phyloP scores from a whole-genome alignment of 495 filamentous ascomycete species.

The Aspergillus affinis region DNA sequence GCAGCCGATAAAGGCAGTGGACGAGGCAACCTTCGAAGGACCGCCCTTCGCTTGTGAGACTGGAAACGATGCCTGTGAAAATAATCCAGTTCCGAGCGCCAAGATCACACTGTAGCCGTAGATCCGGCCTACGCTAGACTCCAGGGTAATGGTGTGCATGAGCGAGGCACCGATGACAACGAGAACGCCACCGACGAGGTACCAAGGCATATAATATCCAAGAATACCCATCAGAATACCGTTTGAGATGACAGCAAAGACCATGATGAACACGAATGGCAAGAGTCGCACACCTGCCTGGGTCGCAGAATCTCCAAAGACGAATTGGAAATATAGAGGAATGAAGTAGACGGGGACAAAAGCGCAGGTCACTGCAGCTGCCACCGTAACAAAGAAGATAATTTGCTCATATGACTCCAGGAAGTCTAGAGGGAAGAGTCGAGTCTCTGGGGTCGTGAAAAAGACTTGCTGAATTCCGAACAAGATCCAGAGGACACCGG shows the following conservation, averaged over 20 bases:
- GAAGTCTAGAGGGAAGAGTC: too few species aligned
- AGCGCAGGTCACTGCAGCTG: too few species aligned
- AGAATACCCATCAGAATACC: conserved; percentile 51
- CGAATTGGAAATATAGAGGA: conserved; percentile 63
- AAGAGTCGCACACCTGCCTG: conserved; percentile 55
- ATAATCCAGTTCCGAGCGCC: not conserved
- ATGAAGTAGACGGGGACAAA: conserved; percentile 51
- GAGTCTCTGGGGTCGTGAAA: not conserved
- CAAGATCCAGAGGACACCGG: conserved; percentile 21
- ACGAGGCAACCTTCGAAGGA: not conserved
- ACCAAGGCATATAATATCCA: conserved; percentile 61
- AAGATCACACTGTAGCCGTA: conserved; percentile 1
- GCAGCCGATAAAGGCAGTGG: not conserved
- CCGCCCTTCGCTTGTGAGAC: not conserved
- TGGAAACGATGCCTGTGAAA: too few species aligned
- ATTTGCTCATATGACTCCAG: too few species aligned
- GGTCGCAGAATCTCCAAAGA: conserved; percentile 46
- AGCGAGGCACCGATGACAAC: conserved; percentile 50
- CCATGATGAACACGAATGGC: conserved; percentile 54
- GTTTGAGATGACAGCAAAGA: conserved; percentile 42
- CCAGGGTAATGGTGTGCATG: conserved; percentile 45
- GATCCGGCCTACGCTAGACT: not conserved
- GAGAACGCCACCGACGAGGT: conserved; percentile 47
- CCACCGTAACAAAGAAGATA: too few species aligned
- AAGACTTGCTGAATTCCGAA: conserved; percentile 48